phyloP scores from a whole-genome alignment of 2,329 filamentous ascomycete genomes.

The Arthrinium puccinioides region DNA sequence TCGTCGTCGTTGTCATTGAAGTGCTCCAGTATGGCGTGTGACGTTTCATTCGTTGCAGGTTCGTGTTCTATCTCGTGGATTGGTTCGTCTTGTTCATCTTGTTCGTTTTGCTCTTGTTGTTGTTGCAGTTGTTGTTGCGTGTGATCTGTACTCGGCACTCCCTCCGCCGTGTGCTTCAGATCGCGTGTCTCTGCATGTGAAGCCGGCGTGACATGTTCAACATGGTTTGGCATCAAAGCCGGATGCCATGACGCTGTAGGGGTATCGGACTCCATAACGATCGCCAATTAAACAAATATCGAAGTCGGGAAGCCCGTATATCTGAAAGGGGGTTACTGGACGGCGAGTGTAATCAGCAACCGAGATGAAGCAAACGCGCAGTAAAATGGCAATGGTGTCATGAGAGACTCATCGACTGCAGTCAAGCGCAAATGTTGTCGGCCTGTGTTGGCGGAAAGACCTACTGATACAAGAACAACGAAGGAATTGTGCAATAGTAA shows the following conservation, averaged over 20 bases:
- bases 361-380: not conserved
- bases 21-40: slow-evolving; percentile 14
- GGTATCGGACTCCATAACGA: slow-evolving; percentile 34
- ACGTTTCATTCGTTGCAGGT: slow-evolving; percentile 7
- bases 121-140: too few relatives aligned
- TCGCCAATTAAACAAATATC: slow-evolving; percentile 21
- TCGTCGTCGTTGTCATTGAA: slow-evolving; percentile 15
- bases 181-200: slow-evolving; percentile 4
- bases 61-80: slow-evolving; percentile 10
- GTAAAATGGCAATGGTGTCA: slow-evolving; percentile 5
- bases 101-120: slow-evolving; percentile 4
- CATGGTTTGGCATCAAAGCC: slow-evolving; percentile 40
- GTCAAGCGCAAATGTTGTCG: too few relatives aligned
- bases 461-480: too few relatives aligned
- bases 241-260: slow-evolving; percentile 42
- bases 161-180: not conserved
- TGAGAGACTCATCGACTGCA: too few relatives aligned
- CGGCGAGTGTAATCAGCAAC: not conserved
- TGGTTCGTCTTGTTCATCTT: slow-evolving; percentile 6
- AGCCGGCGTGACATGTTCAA: not conserved
- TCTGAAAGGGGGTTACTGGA: slow-evolving; percentile 8
- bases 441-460: too few relatives aligned
- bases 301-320: slow-evolving; percentile 11
- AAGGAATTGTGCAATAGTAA: too few relatives aligned
- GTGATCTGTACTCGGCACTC: too few relatives aligned